These are phyloP conservation scores for Macrophomina tecta DNA, from an alignment of 2,329 filamentous ascomycete species.

Conservation along the genomic window DNA sequence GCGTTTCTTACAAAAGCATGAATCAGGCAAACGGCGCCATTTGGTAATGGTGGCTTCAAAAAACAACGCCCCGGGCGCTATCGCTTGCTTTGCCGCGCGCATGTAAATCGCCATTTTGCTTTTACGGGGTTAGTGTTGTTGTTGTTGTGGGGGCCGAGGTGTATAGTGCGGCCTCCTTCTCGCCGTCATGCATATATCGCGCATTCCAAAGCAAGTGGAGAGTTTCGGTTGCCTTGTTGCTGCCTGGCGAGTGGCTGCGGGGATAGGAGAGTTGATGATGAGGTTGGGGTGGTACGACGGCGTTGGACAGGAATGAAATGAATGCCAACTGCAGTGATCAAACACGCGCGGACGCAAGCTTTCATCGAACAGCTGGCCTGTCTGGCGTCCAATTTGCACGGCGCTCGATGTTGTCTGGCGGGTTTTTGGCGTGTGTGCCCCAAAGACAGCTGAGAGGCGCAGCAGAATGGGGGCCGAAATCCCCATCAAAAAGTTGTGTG, in stretches of 20 bases:
- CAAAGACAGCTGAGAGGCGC: not conserved
- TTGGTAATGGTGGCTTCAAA: not conserved
- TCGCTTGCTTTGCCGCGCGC: slow-evolving; percentile 18
- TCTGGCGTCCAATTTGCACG: not conserved
- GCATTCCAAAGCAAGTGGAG: not conserved
- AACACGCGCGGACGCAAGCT: not conserved
- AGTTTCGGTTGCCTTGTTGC: slow-evolving; percentile 13
- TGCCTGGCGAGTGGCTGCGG: slow-evolving; percentile 4
- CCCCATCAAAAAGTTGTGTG: not conserved
- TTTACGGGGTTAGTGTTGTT: not conserved
- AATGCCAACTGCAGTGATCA: not conserved
- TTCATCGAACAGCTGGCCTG: not conserved
- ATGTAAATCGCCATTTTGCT: not conserved
- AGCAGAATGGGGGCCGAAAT: slow-evolving; percentile 7
- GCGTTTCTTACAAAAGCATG: not conserved
- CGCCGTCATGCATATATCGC: not conserved
- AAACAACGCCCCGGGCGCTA: not conserved
- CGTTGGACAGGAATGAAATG: not conserved
- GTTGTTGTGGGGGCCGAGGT: not conserved
- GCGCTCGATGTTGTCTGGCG: slow-evolving; percentile 3
- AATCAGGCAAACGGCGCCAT: not conserved
- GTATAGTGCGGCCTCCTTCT: not conserved
- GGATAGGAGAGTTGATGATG: not conserved
- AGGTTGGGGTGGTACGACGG: not conserved
- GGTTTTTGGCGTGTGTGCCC: not conserved